These are phyloP conservation scores for Pseudocohnilembus persalinus DNA, from an alignment of 169 alveolate species.

Conservation along the genomic window DNA sequence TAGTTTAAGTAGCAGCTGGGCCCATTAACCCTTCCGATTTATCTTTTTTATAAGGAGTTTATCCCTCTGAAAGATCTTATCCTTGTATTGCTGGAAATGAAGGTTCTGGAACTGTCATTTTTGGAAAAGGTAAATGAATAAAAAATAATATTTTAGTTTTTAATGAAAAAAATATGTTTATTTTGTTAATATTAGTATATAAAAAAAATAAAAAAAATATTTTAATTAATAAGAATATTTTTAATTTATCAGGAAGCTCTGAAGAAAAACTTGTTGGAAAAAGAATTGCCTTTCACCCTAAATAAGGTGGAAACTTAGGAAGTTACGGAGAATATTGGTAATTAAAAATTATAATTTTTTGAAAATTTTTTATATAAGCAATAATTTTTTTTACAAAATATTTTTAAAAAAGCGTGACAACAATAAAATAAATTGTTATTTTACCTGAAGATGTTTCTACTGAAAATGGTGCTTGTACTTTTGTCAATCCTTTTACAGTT, in stretches of 20 bases:
- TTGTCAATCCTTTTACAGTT: conserved; percentile 79
- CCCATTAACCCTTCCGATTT: conserved; percentile 54
- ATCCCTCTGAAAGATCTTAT: conserved; percentile 4
- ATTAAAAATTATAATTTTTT: no score
- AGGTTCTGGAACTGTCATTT: conserved; percentile 38
- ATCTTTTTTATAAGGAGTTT: conserved; percentile 29
- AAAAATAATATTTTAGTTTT: no score
- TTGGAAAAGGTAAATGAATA: conserved; percentile 16
- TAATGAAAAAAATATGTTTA: no score
- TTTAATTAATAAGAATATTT: conserved; percentile 3
- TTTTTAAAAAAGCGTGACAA: conserved; percentile 15
- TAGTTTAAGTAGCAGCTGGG: conserved; percentile 50
- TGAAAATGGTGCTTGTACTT: conserved; percentile 60
- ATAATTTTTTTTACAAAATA: background rate
- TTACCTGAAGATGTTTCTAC: conserved; percentile 45
- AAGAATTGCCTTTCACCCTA: conserved; percentile 38
- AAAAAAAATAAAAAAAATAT: no score
- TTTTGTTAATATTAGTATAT: no score
- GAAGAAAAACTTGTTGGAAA: conserved; percentile 27
- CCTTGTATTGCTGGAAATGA: conserved; percentile 53
- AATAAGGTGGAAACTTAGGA: conserved; percentile 35
- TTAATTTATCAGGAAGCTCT: background rate
- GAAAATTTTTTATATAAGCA: no score
- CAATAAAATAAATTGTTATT: conserved; percentile 31
- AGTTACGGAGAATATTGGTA: conserved; percentile 55